Base-by-base conservation (phyloP, 805 yeast genomes). In the Candida namnaoensis region DNA sequence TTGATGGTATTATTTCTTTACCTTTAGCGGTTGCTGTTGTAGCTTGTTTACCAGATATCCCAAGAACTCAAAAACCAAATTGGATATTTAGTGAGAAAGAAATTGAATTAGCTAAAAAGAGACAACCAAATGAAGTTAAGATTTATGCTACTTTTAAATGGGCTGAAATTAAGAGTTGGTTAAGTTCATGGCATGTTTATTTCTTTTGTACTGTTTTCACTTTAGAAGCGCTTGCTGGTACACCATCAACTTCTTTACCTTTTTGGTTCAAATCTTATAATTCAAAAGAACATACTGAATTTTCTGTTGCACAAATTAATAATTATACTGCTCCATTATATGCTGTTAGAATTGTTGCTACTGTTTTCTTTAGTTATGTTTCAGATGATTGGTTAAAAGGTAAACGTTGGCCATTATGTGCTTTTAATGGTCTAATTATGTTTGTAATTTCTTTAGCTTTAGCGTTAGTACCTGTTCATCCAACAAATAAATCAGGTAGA, bases 1-100 rank as follows among this genome's bases (percentile, higher is more conserved):
- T 78, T 43, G 82, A 80, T 55, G 80, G 65, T 25, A 25, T 49
- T 11, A 45, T 48, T 33, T 48, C 49, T 33, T 50, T 52, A 25
- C 36, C 38, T 8, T n/a, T 35, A 32, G 35, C 30, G 14, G 3
- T 37, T 13, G 26, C 42, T 33, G 43, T 38, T 23, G 7, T 38
- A 11, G 28, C 39, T 34, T 39, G 58, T 60, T 36, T 52, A 56
- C 47, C 48, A 45, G 10, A 59, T 54, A 25, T 66, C 62, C 7
- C 44, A 50, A 42, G 49, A 33, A 43, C 23, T 58, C 39, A 42
- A 51, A 19, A 61, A 56, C 44, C 66, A 59, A 12, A 61, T 54
- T 14, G 59, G 59, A 1, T 59, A 55, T 44, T 38, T 41, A 34
- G 36, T 41, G 39, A 38, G 14, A 35, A 41, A 14, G 42, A 44